phyloP scores from a whole-genome alignment of 2,329 filamentous ascomycete genomes.

The Diaporthe vaccinii region DNA sequence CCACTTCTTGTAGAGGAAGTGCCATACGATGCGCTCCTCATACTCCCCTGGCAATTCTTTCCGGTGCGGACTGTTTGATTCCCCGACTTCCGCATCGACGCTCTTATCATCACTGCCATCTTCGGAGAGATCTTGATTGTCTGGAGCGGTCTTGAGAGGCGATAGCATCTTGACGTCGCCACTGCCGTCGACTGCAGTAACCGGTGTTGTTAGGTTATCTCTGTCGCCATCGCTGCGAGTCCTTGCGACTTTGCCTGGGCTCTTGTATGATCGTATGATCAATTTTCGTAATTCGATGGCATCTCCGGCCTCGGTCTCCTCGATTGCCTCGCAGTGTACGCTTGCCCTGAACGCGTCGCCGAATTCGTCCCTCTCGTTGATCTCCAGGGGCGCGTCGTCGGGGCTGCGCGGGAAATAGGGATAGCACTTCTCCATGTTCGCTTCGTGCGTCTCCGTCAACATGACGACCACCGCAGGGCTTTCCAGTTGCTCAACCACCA shows the following conservation, averaged over 20 bases:
- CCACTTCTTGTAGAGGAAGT: slow-evolving; percentile 90
- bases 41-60: slow-evolving; percentile 48
- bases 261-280: slow-evolving; percentile 61
- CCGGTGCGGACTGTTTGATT: slow-evolving; percentile 5
- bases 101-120: slow-evolving; percentile 23
- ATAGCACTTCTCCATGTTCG: slow-evolving; percentile 84
- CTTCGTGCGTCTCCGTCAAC: slow-evolving; percentile 91
- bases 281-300: slow-evolving; percentile 83
- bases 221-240: slow-evolving; percentile 1
- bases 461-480: slow-evolving; percentile 89
- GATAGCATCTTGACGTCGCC: slow-evolving; percentile 42
- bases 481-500: slow-evolving; percentile 84
- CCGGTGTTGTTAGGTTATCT: neutral
- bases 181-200: slow-evolving; percentile 31
- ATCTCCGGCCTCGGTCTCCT: slow-evolving; percentile 67
- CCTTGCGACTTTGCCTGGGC: slow-evolving; percentile 42
- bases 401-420: slow-evolving; percentile 82
- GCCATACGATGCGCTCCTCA: slow-evolving; percentile 78
- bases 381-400: slow-evolving; percentile 64
- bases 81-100: slow-evolving; percentile 23
- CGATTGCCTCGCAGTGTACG: slow-evolving; percentile 75
- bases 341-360: slow-evolving; percentile 76
- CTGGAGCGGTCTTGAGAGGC: slow-evolving; percentile 30
- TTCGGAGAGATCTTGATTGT: neutral
- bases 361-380: slow-evolving; percentile 76